phyloP scores from a whole-genome alignment of 2,329 filamentous ascomycete genomes.

The Botrytis sinoallii region DNA sequence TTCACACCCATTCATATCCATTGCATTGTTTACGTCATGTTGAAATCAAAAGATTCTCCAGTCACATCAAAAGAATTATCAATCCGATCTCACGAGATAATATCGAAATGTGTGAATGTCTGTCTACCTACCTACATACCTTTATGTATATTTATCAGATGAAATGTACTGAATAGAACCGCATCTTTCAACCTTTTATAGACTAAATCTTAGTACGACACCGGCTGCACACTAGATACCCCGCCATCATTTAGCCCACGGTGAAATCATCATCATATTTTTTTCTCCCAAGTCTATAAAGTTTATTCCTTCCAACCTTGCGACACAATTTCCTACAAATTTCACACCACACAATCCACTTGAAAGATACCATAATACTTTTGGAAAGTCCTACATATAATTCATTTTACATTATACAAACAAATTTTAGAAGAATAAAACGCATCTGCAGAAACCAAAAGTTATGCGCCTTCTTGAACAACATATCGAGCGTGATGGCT shows the following conservation, averaged over 20 bases:
- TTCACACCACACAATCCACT: background rate
- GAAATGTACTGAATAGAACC: background rate
- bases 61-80: background rate
- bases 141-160: background rate
- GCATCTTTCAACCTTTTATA: background rate
- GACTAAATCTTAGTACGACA: background rate
- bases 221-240: background rate
- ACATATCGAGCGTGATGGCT: conserved; percentile 63
- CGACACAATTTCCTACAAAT: background rate
- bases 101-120: background rate
- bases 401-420: background rate
- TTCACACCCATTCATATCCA: background rate
- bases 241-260: background rate
- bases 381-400: background rate
- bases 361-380: background rate
- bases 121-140: background rate
- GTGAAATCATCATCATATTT: background rate
- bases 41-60: background rate
- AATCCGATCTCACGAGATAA: background rate
- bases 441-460: conserved; percentile 1
- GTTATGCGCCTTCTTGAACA: conserved; percentile 65
- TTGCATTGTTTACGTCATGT: background rate
- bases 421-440: background rate
- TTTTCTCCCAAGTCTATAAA: background rate
- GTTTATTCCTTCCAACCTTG: background rate